These are phyloP conservation scores for Pseudogymnoascus sp. DNA, from an alignment of 2,329 filamentous ascomycete species.

Conservation along the genomic window DNA sequence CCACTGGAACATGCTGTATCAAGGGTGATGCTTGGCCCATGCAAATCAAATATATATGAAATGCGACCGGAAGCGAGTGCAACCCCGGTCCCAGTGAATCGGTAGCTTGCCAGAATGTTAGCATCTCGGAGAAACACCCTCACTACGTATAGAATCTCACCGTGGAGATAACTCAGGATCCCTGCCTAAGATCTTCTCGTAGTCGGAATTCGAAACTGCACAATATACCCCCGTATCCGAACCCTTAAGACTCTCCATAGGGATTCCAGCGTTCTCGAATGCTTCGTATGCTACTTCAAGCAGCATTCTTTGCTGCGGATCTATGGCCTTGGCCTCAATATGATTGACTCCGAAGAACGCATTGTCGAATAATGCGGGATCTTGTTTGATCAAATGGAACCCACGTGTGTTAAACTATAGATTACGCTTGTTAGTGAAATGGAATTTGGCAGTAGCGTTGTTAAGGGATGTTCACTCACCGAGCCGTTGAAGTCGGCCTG, in stretches of 20 bases:
- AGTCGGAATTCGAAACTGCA: not conserved
- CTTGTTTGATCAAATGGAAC: constrained; percentile 15
- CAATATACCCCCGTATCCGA: not conserved
- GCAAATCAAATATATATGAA: constrained; percentile 20
- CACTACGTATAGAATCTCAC: constrained; percentile 3
- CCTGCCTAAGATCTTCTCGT: constrained; percentile 9
- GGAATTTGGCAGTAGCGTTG: too few species aligned
- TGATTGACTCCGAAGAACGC: constrained; percentile 16
- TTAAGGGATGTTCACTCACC: not conserved
- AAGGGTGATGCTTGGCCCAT: constrained; percentile 12
- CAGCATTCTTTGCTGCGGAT: constrained; percentile 25
- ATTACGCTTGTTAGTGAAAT: not conserved
- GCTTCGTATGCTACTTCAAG: constrained; percentile 24
- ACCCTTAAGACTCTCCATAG: constrained; percentile 6
- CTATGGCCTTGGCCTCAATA: constrained; percentile 22
- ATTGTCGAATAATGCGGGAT: constrained; percentile 18
- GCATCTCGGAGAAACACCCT: too few species aligned
- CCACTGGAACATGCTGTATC: constrained; percentile 28
- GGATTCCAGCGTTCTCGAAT: constrained; percentile 21
- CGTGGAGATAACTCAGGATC: constrained; percentile 19
- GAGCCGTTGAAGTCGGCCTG: not conserved
- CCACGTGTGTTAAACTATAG: not conserved
- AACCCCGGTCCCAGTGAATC: not conserved
- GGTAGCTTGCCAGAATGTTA: not conserved
- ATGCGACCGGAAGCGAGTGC: constrained; percentile 10